Evolutionary conservation across 257 asterid genomes (phyloP).

Genomic region (Nicotiana paniculata): DNA sequence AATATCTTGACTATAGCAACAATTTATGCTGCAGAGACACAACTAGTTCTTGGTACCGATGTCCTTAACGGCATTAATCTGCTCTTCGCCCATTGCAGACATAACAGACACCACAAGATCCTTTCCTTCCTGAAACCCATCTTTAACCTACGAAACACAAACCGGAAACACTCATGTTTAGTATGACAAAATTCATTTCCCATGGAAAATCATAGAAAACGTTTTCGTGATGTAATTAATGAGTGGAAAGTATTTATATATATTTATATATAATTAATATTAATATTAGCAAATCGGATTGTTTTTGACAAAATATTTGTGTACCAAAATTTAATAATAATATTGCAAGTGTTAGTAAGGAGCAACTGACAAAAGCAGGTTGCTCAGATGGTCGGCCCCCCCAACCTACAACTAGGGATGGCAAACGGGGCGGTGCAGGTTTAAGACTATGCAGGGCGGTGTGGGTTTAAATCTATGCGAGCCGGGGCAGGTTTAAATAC

Average conservation of each 20-base stretch:
- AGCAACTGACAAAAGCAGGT: neutral
- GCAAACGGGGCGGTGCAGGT: too few species aligned
- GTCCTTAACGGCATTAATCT: conserved; percentile 60
- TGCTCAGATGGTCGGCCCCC: too few species aligned
- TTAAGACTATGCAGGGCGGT: too few species aligned
- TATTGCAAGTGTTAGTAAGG: too few species aligned
- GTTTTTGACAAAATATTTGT: neutral
- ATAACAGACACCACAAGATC: conserved; percentile 59
- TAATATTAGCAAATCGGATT: neutral
- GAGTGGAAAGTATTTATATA: too few species aligned
- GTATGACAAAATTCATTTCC: neutral
- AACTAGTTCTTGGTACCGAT: conserved; percentile 42
- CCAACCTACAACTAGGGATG: too few species aligned
- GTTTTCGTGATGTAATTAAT: too few species aligned
- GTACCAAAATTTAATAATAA: neutral
- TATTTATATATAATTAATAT: too few species aligned
- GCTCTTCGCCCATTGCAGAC: conserved; percentile 85
- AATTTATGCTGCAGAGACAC: neutral
- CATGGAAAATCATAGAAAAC: neutral
- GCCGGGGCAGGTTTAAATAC: too few species aligned
- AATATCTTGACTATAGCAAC: conserved; percentile 7
- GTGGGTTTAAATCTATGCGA: too few species aligned
- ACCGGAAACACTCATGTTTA: neutral
- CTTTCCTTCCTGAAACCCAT: conserved; percentile 67
- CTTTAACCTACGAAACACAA: conserved; percentile 31